phyloP scores from a whole-genome alignment of 495 filamentous ascomycete species.

The Penicillium simplicissimum region DNA sequence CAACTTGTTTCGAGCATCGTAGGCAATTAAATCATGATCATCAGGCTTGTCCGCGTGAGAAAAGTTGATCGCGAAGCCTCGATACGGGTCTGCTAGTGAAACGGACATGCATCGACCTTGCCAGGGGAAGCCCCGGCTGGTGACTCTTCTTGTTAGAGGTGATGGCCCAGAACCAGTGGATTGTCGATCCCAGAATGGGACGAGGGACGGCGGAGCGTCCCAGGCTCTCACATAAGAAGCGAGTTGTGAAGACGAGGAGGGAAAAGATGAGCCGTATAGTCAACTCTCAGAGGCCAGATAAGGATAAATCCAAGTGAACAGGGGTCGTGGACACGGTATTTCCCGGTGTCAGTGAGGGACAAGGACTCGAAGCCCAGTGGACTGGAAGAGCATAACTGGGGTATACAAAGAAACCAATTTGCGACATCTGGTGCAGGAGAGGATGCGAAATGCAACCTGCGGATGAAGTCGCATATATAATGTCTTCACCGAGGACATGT shows the following conservation, averaged over 20 bases:
- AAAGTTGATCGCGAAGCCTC: conserved; percentile 43
- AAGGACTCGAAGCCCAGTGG: background rate
- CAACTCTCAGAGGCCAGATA: background rate
- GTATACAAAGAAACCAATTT: conserved; percentile 1
- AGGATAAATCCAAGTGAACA: background rate
- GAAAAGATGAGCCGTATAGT: background rate
- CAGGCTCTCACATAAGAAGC: conserved; percentile 16
- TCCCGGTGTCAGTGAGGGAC: background rate
- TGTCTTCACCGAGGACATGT: conserved; percentile 8
- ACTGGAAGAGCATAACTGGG: conserved; percentile 4
- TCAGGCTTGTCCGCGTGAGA: conserved; percentile 24
- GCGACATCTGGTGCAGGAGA: conserved; percentile 2
- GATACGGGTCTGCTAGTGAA: conserved; percentile 45
- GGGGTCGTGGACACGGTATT: background rate
- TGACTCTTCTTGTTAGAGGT: conserved; percentile 8
- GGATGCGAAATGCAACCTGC: conserved; percentile 1
- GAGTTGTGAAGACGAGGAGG: background rate
- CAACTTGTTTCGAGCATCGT: conserved; percentile 33
- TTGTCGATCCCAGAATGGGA: conserved; percentile 4
- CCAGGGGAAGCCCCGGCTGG: conserved; percentile 43
- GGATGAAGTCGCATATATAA: conserved; percentile 17
- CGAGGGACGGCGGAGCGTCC: conserved; percentile 1
- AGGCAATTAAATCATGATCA: conserved; percentile 35
- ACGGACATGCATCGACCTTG: conserved; percentile 46
- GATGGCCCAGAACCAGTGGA: conserved; percentile 3